Conservation (phyloP, 495 filamentous ascomycete species). For the Penicillium argentinense region DNA sequence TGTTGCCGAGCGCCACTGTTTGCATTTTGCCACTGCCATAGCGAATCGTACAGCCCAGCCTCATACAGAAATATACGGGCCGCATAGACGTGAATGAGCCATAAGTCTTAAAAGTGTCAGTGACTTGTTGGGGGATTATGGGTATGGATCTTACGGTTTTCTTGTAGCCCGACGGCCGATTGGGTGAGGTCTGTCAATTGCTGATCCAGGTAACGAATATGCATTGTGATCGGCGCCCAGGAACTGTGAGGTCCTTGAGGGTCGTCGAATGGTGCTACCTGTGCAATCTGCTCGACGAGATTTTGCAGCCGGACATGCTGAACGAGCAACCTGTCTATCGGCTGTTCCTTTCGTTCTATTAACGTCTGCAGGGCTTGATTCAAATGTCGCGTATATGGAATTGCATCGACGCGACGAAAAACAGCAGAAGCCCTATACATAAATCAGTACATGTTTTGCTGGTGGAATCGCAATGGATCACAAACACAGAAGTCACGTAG, state of each 20-base stretch:
- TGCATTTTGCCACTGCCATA: conserved; percentile 1
- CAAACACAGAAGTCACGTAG: conserved; percentile 11
- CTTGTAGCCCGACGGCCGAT: neutral
- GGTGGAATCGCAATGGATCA: neutral
- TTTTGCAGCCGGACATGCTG: neutral
- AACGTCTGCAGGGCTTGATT: neutral
- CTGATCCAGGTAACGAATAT: neutral
- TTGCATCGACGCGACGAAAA: conserved; percentile 1
- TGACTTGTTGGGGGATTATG: neutral
- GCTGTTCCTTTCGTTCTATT: neutral
- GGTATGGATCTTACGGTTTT: neutral
- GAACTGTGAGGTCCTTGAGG: neutral
- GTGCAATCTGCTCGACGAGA: neutral
- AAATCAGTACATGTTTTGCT: neutral
- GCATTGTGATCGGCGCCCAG: neutral
- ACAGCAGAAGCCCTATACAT: neutral
- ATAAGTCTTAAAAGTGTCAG: neutral
- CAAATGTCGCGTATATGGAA: neutral
- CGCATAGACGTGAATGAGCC: conserved; percentile 1
- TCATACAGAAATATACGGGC: neutral
- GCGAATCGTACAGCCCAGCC: neutral
- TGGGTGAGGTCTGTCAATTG: neutral
- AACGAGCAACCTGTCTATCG: neutral
- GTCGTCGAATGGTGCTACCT: neutral
- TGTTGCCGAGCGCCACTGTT: neutral